These are phyloP conservation scores for Auricularia auricula-judae DNA, from an alignment of 768 basidiomycete species.

Conservation along the genomic window DNA sequence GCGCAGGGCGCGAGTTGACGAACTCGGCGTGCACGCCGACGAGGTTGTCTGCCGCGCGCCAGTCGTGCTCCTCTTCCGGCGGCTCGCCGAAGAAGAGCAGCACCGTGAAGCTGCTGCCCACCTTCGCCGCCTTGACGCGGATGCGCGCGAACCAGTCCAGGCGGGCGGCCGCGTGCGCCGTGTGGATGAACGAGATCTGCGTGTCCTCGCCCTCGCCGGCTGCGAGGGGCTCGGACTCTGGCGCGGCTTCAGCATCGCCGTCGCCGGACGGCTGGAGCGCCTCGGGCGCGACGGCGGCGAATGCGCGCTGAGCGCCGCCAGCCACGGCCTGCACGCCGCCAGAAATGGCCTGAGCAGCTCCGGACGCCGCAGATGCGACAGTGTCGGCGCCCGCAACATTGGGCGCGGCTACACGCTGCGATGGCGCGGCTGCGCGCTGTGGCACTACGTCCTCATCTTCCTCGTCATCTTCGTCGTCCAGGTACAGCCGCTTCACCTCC, in stretches of 20 bases:
- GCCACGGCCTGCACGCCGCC: neutral
- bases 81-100: slow-evolving; percentile 36
- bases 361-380: neutral
- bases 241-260: neutral
- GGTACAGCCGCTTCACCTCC: slow-evolving; percentile 1
- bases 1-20: slow-evolving; percentile 22
- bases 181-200: neutral
- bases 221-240: neutral
- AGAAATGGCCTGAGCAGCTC: neutral
- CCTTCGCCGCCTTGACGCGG: slow-evolving; percentile 30
- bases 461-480: neutral
- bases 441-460: neutral
- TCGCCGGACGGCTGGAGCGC: neutral
- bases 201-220: neutral
- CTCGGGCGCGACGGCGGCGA: neutral
- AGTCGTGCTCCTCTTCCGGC: slow-evolving; percentile 26
- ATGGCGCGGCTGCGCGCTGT: neutral
- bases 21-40: slow-evolving; percentile 37
- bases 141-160: slow-evolving; percentile 35
- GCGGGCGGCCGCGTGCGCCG: neutral
- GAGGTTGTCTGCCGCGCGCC: slow-evolving; percentile 24
- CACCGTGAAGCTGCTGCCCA: slow-evolving; percentile 33
- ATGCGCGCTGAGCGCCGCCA: neutral
- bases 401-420: neutral
- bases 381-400: too few species aligned